Percentiles rank a stretch among this genome's conserved stretches.
Evolutionary conservation across 805 yeast genomes (phyloP).

Genomic region (Suhomyces emberorum): DNA sequence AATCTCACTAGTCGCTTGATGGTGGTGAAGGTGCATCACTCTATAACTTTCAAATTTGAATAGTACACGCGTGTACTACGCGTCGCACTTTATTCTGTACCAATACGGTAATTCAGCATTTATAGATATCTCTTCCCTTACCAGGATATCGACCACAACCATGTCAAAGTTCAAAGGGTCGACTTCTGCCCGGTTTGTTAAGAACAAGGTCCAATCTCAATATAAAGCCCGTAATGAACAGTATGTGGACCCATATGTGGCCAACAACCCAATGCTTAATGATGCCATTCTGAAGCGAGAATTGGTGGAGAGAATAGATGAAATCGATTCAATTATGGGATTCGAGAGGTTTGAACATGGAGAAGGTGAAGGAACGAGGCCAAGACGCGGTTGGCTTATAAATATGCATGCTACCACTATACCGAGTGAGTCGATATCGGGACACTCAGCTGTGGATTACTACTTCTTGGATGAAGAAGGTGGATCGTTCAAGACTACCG

Average conservation of each 20-base stretch:
- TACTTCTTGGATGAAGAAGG: constrained; percentile 96
- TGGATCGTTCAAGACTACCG: constrained; percentile 85
- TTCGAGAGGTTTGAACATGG: constrained; percentile 77
- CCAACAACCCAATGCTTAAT: constrained; percentile 34
- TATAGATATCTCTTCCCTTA: no score
- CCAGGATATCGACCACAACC: no score
- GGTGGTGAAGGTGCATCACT: no score
- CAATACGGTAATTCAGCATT: no score
- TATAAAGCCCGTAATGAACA: constrained; percentile 11
- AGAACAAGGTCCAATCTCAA: constrained; percentile 28
- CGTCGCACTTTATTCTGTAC: no score
- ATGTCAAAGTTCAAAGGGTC: constrained; percentile 42
- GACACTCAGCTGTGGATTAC: constrained; percentile 86
- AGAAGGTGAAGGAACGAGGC: constrained; percentile 46
- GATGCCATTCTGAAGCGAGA: constrained; percentile 46
- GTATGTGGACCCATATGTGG: constrained; percentile 16
- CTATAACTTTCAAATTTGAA: no score
- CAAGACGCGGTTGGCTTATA: constrained; percentile 81
- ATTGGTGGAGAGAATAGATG: constrained; percentile 58
- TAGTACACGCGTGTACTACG: no score
- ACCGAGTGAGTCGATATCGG: constrained; percentile 50
- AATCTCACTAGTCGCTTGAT: no score
- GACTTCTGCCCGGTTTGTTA: constrained; percentile 51
- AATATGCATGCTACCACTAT: constrained; percentile 89
- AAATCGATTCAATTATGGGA: constrained; percentile 81